Evolutionary conservation across 108 stramenopile species (phyloP), one percentile per base, ranked within the genome.

Genomic region (Conticribra weissflogii): DNA sequence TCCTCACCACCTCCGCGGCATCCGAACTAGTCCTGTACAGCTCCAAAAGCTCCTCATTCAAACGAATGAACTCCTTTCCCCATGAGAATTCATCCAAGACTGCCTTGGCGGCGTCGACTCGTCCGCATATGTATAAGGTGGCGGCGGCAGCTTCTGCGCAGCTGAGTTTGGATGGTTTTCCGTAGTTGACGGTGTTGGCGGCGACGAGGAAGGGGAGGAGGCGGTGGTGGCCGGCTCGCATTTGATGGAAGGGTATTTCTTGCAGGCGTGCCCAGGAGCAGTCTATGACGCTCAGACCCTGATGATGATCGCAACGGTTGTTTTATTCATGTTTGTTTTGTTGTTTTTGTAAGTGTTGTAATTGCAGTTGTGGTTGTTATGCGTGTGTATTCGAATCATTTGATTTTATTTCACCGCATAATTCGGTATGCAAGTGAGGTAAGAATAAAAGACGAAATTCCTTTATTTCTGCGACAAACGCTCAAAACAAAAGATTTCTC

Each of bases 141-240:
- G 94, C 96, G 0, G 93, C 90, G 12, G 81, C 80, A 0, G 96
- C 96, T 75, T 97, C 96, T 19, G 91, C 96, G 73, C 96, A 97
- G 52, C 77, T 88, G 9, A 95, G 62, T 67, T 93, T 92, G 45
- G 87, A 83, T n/a, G 97, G 97, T 62, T 81, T 81, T 7, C 99
- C 99, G 78, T 99, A 99, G 83, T 99, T 99, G 15, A 99, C 98
- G 23, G 88, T 85, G 72, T 99, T 99, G 8, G 97, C 98, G 1
- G 98, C 98, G n/a, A 99, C 98, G 47, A 98, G 81, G 47, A 96
- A 97, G 12, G 99, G 99, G 14, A 99, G 79, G 0, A 97, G 79
- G n/a, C 99, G 96, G 66, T 96, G 96, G 66, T 97, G 95, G 3
- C 96, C 96, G 4, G 90, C 76, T 46, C 86, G 81, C 90, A 98